phyloP scores from a whole-genome alignment of 106 monocot genomes.

The Apostasia shenzhenica region DNA sequence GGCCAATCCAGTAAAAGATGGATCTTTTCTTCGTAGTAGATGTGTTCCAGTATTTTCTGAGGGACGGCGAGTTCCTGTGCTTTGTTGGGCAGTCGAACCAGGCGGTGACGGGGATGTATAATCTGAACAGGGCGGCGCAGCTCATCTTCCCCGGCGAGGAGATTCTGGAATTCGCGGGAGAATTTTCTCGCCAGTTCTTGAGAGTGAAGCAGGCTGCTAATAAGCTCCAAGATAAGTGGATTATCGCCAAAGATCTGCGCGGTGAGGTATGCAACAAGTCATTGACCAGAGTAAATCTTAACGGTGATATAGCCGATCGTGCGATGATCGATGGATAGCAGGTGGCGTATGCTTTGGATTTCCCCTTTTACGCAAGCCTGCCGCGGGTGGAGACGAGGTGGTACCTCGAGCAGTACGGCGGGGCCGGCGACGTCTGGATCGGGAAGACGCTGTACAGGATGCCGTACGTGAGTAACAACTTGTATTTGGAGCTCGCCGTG shows the following conservation, averaged over 20 bases:
- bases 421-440: slow-evolving; percentile 77
- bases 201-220: slow-evolving; percentile 42
- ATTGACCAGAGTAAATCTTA: neutral
- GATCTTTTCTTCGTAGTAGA: slow-evolving; percentile 16
- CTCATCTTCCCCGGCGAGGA: slow-evolving; percentile 50
- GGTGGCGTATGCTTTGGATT: slow-evolving; percentile 82
- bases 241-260: slow-evolving; percentile 85
- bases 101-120: slow-evolving; percentile 88
- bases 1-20: too few relatives aligned
- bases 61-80: slow-evolving; percentile 85
- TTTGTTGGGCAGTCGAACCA: slow-evolving; percentile 85
- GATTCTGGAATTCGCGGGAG: slow-evolving; percentile 50
- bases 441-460: slow-evolving; percentile 97
- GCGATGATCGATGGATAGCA: slow-evolving; percentile 1
- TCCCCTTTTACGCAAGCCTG: slow-evolving; percentile 79
- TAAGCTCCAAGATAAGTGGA: slow-evolving; percentile 79
- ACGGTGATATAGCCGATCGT: too few relatives aligned
- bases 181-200: slow-evolving; percentile 56
- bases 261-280: slow-evolving; percentile 58
- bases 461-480: slow-evolving; percentile 64
- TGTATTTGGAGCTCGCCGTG: slow-evolving; percentile 68
- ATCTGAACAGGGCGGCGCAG: slow-evolving; percentile 81
- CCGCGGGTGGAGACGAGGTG: slow-evolving; percentile 74
- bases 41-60: slow-evolving; percentile 66
- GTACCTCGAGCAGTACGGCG: slow-evolving; percentile 85